Evolutionary conservation across 805 yeast species (phyloP).

Genomic region (Myxozyma vanderwaltii): DNA sequence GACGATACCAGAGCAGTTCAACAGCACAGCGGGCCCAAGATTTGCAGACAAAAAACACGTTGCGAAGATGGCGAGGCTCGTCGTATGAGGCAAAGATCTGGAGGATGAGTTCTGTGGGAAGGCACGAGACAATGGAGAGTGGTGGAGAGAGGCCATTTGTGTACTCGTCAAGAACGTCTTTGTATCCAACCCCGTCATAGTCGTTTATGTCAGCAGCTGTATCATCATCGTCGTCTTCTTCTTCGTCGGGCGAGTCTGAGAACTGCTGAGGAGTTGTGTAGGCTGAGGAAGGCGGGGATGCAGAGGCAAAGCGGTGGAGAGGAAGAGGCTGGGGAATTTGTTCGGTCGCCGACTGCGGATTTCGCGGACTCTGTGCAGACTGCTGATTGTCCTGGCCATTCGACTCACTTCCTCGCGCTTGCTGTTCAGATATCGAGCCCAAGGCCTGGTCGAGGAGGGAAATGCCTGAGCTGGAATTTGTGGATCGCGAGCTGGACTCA

Average conservation of each 20-base stretch:
- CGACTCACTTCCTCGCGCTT: background rate
- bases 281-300: constrained; percentile 28
- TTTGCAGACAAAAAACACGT: constrained; percentile 65
- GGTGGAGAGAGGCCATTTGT: background rate
- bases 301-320: constrained; percentile 5
- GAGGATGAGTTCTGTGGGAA: constrained; percentile 29
- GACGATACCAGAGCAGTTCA: constrained; percentile 86
- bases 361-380: too few species aligned
- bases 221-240: constrained; percentile 30
- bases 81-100: constrained; percentile 20
- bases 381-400: background rate
- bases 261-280: constrained; percentile 30
- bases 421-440: constrained; percentile 4
- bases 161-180: constrained; percentile 1
- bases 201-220: constrained; percentile 26
- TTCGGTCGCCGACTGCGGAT: too few species aligned
- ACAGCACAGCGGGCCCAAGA: constrained; percentile 77
- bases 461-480: background rate
- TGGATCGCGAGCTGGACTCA: background rate
- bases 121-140: constrained; percentile 9
- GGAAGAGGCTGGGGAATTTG: background rate
- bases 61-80: constrained; percentile 20
- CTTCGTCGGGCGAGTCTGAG: constrained; percentile 30
- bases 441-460: constrained; percentile 4
- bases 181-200: constrained; percentile 12